phyloP scores from a whole-genome alignment of 163 green algal genomes.

The Scenedesmus sp. region DNA sequence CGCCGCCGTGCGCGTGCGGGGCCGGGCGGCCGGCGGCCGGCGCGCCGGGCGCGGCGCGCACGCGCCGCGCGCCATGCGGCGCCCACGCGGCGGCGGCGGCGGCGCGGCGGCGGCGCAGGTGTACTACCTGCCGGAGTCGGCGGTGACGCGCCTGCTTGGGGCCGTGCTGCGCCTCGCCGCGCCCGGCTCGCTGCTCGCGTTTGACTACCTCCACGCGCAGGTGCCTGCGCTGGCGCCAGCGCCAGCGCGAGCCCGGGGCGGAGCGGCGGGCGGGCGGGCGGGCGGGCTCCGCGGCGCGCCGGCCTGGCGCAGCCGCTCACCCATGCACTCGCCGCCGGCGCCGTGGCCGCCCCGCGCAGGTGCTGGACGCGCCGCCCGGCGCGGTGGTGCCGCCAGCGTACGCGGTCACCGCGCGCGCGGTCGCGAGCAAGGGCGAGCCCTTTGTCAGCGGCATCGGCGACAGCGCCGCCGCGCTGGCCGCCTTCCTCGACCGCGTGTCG shows the following conservation, averaged over 20 bases:
- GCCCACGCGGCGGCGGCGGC: too few relatives aligned
- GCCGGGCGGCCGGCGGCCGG: not conserved
- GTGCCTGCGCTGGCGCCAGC: constrained; percentile 1
- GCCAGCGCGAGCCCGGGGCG: too few relatives aligned
- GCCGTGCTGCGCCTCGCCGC: constrained; percentile 52
- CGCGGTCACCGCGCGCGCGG: constrained; percentile 49
- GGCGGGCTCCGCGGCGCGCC: not conserved
- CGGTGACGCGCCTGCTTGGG: constrained; percentile 53
- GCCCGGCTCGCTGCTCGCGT: constrained; percentile 59
- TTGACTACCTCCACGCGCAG: constrained; percentile 74
- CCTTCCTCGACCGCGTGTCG: constrained; percentile 44
- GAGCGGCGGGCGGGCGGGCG: not conserved
- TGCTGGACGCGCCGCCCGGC: constrained; percentile 27
- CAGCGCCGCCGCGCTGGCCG: constrained; percentile 45
- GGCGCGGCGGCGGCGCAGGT: too few relatives aligned
- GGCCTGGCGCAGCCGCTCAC: not conserved
- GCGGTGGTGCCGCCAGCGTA: constrained; percentile 27
- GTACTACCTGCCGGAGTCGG: not conserved
- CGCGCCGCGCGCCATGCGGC: not conserved
- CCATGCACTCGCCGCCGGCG: not conserved
- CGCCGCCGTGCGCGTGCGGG: constrained; percentile 15
- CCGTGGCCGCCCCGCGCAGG: constrained; percentile 6
- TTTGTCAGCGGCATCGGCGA: constrained; percentile 69
- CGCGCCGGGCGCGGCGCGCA: not conserved
- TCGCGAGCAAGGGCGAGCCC: constrained; percentile 77